Percentiles rank a stretch among this genome's conserved stretches.
phyloP scores from a whole-genome alignment of 2,329 filamentous ascomycete genomes.

The Coniella lustricola region DNA sequence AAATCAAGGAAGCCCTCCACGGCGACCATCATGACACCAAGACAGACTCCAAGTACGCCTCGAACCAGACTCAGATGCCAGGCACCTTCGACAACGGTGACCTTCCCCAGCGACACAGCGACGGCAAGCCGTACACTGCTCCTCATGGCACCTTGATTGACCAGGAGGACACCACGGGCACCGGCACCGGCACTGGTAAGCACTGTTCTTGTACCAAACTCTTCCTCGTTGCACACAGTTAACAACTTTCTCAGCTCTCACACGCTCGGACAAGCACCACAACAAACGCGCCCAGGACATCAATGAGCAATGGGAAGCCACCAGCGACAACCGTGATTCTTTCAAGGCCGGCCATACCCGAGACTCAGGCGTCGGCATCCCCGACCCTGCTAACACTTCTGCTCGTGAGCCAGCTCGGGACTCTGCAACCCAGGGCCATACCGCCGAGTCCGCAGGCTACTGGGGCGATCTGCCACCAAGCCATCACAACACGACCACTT shows the following conservation, averaged over 20 bases:
- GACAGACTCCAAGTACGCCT: background rate
- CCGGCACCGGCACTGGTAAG: slow-evolving; percentile 1
- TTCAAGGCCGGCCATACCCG: background rate
- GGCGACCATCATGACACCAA: slow-evolving; percentile 16
- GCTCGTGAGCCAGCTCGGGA: background rate
- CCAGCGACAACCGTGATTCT: background rate
- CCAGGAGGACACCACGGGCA: slow-evolving; percentile 1
- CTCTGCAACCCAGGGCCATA: too few species aligned
- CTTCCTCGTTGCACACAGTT: background rate
- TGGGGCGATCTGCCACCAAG: slow-evolving; percentile 13
- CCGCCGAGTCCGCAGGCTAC: slow-evolving; percentile 1
- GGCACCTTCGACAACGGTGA: slow-evolving; percentile 17
- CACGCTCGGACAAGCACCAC: slow-evolving; percentile 3
- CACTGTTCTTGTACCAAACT: background rate
- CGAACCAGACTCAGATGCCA: slow-evolving; percentile 8
- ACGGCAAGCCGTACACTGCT: slow-evolving; percentile 7
- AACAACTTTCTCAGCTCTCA: background rate
- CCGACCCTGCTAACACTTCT: background rate
- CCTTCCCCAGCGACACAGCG: slow-evolving; percentile 15
- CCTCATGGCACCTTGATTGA: slow-evolving; percentile 9
- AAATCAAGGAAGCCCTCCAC: slow-evolving; percentile 21
- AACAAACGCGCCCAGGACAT: slow-evolving; percentile 15
- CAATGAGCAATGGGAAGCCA: slow-evolving; percentile 6
- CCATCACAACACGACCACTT: background rate
- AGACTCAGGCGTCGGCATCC: slow-evolving; percentile 11